A percentile compares a stretch with the other conserved stretches of the same genome.
These are phyloP conservation scores for Boletus rufocinnamomeus DNA, from an alignment of 768 basidiomycete genomes.

Conservation along the genomic window DNA sequence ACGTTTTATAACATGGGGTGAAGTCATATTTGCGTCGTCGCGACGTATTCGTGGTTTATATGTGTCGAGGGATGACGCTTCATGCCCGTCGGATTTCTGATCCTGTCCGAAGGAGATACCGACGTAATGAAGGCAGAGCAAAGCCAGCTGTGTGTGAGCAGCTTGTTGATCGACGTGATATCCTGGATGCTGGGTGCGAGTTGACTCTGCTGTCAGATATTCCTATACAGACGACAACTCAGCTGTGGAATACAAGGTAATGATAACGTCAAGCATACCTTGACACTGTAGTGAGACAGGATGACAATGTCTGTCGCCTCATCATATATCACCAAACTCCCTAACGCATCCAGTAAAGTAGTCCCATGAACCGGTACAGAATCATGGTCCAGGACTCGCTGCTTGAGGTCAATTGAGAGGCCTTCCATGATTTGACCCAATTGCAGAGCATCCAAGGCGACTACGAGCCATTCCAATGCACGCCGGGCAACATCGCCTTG, in stretches of 20 bases:
- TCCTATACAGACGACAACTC: background rate
- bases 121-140: background rate
- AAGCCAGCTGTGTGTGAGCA: background rate
- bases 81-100: background rate
- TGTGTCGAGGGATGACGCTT: background rate
- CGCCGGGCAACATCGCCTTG: background rate
- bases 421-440: conserved; percentile 2
- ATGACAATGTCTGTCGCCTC: conserved; percentile 4
- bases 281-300: conserved; percentile 11
- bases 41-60: background rate
- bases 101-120: background rate
- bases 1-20: too few relatives aligned
- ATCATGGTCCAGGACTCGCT: background rate
- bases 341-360: background rate
- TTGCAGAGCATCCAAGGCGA: background rate
- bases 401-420: background rate
- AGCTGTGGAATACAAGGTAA: background rate
- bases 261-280: background rate
- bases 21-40: background rate
- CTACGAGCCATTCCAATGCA: conserved; percentile 8
- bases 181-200: background rate
- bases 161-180: background rate
- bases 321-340: conserved; percentile 7
- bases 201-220: background rate
- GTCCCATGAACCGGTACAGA: background rate